Evolutionary conservation across 192 early-diverging fungal species (phyloP).

Genomic region (Backusella luteola): DNA sequence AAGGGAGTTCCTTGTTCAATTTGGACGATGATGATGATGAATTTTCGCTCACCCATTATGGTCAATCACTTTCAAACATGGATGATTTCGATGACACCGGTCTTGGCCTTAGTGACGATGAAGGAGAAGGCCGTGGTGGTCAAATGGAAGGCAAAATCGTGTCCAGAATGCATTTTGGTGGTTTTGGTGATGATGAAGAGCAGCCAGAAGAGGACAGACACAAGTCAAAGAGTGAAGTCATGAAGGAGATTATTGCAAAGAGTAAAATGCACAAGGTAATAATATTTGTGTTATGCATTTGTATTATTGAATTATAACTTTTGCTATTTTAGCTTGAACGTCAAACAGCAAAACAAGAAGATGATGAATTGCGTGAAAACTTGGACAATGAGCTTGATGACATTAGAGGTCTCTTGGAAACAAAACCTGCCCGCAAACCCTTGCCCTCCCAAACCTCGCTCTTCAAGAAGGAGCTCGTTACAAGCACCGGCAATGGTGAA

Average conservation of each 20-base stretch:
- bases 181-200: conserved; percentile 62
- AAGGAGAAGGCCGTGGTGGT: conserved; percentile 58
- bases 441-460: conserved; percentile 41
- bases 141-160: conserved; percentile 73
- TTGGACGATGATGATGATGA: conserved; percentile 74
- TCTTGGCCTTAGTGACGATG: conserved; percentile 54
- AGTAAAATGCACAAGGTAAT: conserved; percentile 87
- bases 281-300: background rate
- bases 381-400: conserved; percentile 88
- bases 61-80: conserved; percentile 82
- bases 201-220: conserved; percentile 28
- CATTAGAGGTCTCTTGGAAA: conserved; percentile 71
- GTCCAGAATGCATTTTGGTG: conserved; percentile 80
- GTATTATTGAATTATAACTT: background rate
- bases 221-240: conserved; percentile 92
- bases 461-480: conserved; percentile 19
- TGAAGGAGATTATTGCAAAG: conserved; percentile 98
- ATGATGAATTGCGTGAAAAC: conserved; percentile 75
- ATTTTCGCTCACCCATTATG: conserved; percentile 87
- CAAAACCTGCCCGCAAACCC: conserved; percentile 42
- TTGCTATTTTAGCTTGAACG: conserved; percentile 62
- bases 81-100: conserved; percentile 80
- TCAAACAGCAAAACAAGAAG: conserved; percentile 83
- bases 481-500: conserved; percentile 27
- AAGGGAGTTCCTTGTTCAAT: conserved; percentile 65